phyloP scores from a whole-genome alignment of 306 rosid genomes.

The Vigna angularis region DNA sequence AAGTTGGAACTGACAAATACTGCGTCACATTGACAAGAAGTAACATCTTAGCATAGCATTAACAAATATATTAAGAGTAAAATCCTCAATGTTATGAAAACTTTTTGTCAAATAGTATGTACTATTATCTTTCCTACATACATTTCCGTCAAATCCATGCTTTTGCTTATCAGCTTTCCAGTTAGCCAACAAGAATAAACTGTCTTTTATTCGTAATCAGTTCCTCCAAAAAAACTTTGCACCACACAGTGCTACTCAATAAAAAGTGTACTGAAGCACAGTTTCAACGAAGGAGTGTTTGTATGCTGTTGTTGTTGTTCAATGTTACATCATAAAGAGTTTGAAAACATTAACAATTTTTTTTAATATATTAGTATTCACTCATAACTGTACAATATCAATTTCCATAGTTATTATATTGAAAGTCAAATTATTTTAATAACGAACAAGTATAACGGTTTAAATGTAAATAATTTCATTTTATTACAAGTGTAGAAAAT shows the following conservation, averaged over 20 bases:
- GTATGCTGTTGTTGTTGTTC: background rate
- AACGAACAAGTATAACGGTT: background rate
- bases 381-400: background rate
- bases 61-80: background rate
- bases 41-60: background rate
- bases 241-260: too few relatives aligned
- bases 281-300: too few relatives aligned
- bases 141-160: background rate
- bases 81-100: background rate
- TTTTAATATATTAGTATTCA: background rate
- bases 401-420: background rate
- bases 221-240: background rate
- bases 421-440: background rate
- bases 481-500: background rate
- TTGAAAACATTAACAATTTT: background rate
- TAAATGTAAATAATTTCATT: background rate
- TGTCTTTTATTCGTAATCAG: background rate
- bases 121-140: background rate
- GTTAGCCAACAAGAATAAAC: background rate
- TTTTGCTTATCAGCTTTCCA: background rate
- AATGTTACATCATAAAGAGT: background rate
- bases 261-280: too few relatives aligned
- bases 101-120: background rate
- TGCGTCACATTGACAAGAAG: background rate
- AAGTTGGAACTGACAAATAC: constrained; percentile 25